Conservation (phyloP, 805 yeast species). For the Debaryomyces prosopidis region DNA sequence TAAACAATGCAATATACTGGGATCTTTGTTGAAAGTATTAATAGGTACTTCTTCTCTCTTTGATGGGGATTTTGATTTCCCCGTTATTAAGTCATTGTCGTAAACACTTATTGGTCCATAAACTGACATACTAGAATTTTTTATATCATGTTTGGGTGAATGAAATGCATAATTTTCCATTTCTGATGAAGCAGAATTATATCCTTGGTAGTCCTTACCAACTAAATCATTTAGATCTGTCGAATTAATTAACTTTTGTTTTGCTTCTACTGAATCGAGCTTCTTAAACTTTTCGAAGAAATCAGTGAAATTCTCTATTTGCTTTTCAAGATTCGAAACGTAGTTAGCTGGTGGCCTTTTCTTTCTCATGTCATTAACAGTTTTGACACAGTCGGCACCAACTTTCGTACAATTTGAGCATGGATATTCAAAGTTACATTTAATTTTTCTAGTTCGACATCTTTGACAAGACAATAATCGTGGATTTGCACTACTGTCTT, state of each 20-base stretch:
- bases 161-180: not conserved
- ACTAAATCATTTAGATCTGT: constrained; percentile 16
- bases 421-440: constrained; percentile 50
- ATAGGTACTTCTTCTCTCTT: constrained; percentile 18
- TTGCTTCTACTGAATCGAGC: constrained; percentile 17
- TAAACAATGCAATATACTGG: constrained; percentile 35
- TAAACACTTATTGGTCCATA: constrained; percentile 50
- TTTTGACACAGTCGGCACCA: constrained; percentile 46
- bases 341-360: constrained; percentile 51
- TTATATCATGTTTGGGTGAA: not conserved
- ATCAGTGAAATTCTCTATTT: constrained; percentile 22
- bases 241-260: constrained; percentile 18
- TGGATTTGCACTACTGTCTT: constrained; percentile 1
- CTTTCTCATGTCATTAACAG: constrained; percentile 50
- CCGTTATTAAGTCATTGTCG: constrained; percentile 27
- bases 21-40: constrained; percentile 32
- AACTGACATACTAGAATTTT: constrained; percentile 23
- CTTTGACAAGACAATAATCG: constrained; percentile 35
- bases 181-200: not conserved
- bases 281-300: constrained; percentile 26
- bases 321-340: constrained; percentile 45
- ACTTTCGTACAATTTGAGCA: constrained; percentile 48
- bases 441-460: constrained; percentile 44
- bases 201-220: not conserved
- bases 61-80: constrained; percentile 11